Percentiles rank a stretch among this genome's conserved stretches.
These are phyloP conservation scores for Inga leiocalycina DNA, from an alignment of 306 rosid species.

Conservation along the genomic window DNA sequence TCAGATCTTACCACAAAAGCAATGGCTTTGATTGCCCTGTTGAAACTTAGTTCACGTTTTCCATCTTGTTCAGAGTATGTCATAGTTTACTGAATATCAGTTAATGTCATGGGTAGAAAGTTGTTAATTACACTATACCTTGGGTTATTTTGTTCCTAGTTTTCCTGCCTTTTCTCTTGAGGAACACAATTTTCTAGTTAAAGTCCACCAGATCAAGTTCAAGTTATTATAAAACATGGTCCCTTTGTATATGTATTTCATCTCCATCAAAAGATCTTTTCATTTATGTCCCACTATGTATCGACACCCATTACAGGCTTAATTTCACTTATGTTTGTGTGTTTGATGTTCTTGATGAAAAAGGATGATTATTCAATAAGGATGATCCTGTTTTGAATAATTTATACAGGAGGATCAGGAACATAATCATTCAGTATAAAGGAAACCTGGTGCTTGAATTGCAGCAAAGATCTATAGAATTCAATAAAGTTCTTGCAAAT, in stretches of 20 bases:
- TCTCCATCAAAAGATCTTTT: conserved; percentile 18
- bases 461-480: conserved; percentile 98
- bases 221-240: background rate
- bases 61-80: conserved; percentile 94
- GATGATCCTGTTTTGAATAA: conserved; percentile 29
- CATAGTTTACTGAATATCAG: conserved; percentile 21
- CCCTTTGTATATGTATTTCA: background rate
- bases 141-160: conserved; percentile 28
- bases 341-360: background rate
- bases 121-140: conserved; percentile 22
- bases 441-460: conserved; percentile 92
- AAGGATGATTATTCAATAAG: background rate
- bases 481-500: conserved; percentile 71
- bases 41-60: conserved; percentile 96
- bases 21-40: conserved; percentile 86
- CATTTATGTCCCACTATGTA: background rate
- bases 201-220: background rate
- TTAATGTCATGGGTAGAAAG: background rate
- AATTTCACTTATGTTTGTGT: conserved; percentile 1
- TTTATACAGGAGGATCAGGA: conserved; percentile 75
- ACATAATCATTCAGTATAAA: conserved; percentile 71
- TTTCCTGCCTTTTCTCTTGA: conserved; percentile 23
- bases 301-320: conserved; percentile 15
- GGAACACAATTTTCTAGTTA: conserved; percentile 22
- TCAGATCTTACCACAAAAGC: conserved; percentile 85